phyloP scores from a whole-genome alignment of 208 protist species.

The Leishmania turanica region DNA sequence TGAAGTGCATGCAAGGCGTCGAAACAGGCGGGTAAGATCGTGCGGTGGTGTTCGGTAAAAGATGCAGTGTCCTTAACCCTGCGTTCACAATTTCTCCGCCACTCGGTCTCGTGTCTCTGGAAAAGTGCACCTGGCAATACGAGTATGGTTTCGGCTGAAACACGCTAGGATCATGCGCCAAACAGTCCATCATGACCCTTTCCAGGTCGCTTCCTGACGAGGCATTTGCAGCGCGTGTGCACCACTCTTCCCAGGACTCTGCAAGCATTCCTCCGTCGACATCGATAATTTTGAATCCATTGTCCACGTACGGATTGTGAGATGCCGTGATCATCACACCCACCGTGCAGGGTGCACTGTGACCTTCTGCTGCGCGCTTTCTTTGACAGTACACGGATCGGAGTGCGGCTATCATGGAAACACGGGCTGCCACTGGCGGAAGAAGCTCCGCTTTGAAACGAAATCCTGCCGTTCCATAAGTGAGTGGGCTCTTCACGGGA shows the following conservation, averaged over 20 bases:
- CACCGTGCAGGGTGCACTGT: constrained; percentile 14
- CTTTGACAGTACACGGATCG: constrained; percentile 40
- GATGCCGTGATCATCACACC: constrained; percentile 90
- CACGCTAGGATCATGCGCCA: background rate
- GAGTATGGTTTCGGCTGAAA: constrained; percentile 5
- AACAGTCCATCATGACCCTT: constrained; percentile 39
- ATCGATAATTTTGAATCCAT: constrained; percentile 92
- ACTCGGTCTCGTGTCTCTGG: constrained; percentile 57
- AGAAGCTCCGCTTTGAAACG: constrained; percentile 50
- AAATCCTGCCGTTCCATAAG: constrained; percentile 88
- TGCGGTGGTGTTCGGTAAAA: constrained; percentile 23
- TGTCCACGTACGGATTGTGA: constrained; percentile 85
- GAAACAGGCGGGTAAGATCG: constrained; percentile 39
- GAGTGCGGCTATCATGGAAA: constrained; percentile 61
- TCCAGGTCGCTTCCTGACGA: constrained; percentile 51
- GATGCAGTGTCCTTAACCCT: constrained; percentile 22
- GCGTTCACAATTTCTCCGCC: constrained; percentile 48
- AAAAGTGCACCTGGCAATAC: constrained; percentile 31
- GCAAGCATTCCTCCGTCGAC: constrained; percentile 76
- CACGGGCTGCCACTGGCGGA: constrained; percentile 59
- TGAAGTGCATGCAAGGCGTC: constrained; percentile 82
- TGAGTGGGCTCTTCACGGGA: constrained; percentile 16
- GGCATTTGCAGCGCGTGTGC: constrained; percentile 62
- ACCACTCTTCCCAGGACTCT: constrained; percentile 65
- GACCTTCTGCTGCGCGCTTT: constrained; percentile 1